A percentile compares a stretch with the other conserved stretches of the same genome.
Evolutionary conservation across 768 basidiomycete genomes (phyloP).

Genomic region (Lanmaoa pseudosensibilis): DNA sequence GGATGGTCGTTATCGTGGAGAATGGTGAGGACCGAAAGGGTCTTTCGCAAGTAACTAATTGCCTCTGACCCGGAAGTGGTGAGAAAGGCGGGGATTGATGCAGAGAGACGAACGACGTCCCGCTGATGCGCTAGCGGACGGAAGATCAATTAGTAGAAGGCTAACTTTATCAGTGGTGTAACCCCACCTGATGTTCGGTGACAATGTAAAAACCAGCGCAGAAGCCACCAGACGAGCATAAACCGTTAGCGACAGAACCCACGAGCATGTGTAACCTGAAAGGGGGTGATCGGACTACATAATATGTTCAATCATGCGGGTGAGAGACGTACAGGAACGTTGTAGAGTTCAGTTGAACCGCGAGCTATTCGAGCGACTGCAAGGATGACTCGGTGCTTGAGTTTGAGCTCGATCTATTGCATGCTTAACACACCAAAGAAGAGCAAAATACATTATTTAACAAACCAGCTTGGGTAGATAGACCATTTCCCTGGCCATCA

Average conservation of each 20-base stretch:
- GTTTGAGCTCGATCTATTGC: conserved; percentile 84
- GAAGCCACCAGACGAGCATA: conserved; percentile 89
- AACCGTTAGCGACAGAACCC: conserved; percentile 82
- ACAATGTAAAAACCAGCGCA: conserved; percentile 85
- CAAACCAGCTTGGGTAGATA: conserved; percentile 90
- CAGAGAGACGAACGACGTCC: conserved; percentile 93
- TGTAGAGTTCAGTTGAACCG: conserved; percentile 92
- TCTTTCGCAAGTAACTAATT: conserved; percentile 73
- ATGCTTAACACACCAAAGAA: not conserved
- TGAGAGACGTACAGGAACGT: conserved; percentile 69
- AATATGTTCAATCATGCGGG: not conserved
- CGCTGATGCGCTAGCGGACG: conserved; percentile 79
- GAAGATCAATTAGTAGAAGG: not conserved
- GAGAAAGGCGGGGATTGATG: conserved; percentile 87
- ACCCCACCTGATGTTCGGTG: conserved; percentile 83
- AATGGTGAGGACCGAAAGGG: conserved; percentile 69
- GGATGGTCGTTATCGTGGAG: conserved; percentile 84
- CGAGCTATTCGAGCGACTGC: conserved; percentile 90
- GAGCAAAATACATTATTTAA: not conserved
- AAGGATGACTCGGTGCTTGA: conserved; percentile 88
- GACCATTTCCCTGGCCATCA: conserved; percentile 87
- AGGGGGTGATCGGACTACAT: not conserved
- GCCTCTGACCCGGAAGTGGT: conserved; percentile 86
- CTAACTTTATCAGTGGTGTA: not conserved
- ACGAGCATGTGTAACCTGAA: conserved; percentile 82